Evolutionary conservation across 1,284 basidiomycete genomes (phyloP).

Genomic region (Sanghuangporus baumii): DNA sequence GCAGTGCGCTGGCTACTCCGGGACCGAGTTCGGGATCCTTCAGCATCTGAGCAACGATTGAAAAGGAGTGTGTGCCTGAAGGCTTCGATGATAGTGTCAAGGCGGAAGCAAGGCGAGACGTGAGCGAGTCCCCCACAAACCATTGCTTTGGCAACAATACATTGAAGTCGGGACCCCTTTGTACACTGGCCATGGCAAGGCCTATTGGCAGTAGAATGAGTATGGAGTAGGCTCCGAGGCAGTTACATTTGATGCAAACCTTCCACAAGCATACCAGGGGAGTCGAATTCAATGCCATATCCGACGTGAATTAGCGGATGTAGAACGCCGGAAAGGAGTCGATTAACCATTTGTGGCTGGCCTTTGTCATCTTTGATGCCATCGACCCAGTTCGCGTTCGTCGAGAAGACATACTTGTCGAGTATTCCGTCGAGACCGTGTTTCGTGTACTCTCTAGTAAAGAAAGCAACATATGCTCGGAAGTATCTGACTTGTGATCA

Average conservation of each 20-base stretch:
- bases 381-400: constrained; percentile 39
- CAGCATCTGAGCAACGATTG: constrained; percentile 41
- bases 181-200: constrained; percentile 9
- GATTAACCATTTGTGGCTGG: constrained; percentile 54
- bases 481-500: constrained; percentile 41
- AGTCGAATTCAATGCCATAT: constrained; percentile 58
- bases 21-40: constrained; percentile 34
- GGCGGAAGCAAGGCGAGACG: background rate
- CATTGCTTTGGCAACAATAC: constrained; percentile 3
- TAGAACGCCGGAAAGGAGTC: constrained; percentile 51
- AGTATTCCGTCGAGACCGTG: constrained; percentile 38
- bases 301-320: constrained; percentile 64
- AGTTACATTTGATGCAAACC: constrained; percentile 32
- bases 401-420: constrained; percentile 55
- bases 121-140: constrained; percentile 2
- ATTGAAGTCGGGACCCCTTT: constrained; percentile 6
- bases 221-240: background rate
- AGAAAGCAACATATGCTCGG: constrained; percentile 52
- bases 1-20: background rate
- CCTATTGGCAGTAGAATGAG: background rate
- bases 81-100: background rate
- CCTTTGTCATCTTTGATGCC: constrained; percentile 24
- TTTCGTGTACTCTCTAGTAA: constrained; percentile 37
- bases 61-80: constrained; percentile 32
- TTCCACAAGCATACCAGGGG: constrained; percentile 60